A percentile compares a stretch with the other conserved stretches of the same genome.
Conservation (phyloP, 371 early-diverging fungal genomes). For the Basidiobolus meristosporus region DNA sequence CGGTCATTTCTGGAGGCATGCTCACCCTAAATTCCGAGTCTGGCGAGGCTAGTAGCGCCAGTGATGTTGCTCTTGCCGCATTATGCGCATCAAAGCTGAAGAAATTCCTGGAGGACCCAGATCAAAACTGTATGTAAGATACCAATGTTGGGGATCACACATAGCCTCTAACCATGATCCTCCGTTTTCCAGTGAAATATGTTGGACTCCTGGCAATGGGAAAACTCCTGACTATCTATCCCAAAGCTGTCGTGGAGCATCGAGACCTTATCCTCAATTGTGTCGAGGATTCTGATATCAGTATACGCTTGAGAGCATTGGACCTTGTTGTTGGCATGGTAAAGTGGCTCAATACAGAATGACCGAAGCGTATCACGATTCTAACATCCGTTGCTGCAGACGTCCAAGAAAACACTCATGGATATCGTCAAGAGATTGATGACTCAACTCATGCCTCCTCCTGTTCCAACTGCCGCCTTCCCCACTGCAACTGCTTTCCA, state of each 20-base stretch:
- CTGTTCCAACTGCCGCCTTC: slow-evolving; percentile 1
- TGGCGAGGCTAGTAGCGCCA: slow-evolving; percentile 21
- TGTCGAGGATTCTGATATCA: slow-evolving; percentile 79
- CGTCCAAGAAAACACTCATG: slow-evolving; percentile 50
- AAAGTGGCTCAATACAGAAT: slow-evolving; percentile 1
- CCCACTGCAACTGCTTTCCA: slow-evolving; percentile 3
- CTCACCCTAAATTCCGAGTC: slow-evolving; percentile 34
- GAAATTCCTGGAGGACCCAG: slow-evolving; percentile 65
- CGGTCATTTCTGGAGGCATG: slow-evolving; percentile 78
- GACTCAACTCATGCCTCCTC: slow-evolving; percentile 45
- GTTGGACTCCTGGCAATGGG: slow-evolving; percentile 75
- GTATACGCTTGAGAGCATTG: slow-evolving; percentile 73
- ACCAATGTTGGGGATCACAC: not conserved
- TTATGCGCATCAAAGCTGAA: slow-evolving; percentile 80
- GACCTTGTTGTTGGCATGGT: slow-evolving; percentile 75
- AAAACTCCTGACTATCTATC: slow-evolving; percentile 57
- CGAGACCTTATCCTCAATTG: slow-evolving; percentile 68
- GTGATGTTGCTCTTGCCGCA: slow-evolving; percentile 31
- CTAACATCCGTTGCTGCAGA: slow-evolving; percentile 10
- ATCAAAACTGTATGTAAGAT: slow-evolving; percentile 63
- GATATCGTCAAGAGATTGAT: slow-evolving; percentile 70
- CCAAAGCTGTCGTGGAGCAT: slow-evolving; percentile 66
- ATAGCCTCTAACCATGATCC: slow-evolving; percentile 1
- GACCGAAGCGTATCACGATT: not conserved
- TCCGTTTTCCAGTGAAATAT: slow-evolving; percentile 51